Evolutionary conservation across 495 filamentous ascomycete genomes (phyloP), one percentile per base, ranked within the genome.

Genomic region (Hyaloscypha finlandica): DNA sequence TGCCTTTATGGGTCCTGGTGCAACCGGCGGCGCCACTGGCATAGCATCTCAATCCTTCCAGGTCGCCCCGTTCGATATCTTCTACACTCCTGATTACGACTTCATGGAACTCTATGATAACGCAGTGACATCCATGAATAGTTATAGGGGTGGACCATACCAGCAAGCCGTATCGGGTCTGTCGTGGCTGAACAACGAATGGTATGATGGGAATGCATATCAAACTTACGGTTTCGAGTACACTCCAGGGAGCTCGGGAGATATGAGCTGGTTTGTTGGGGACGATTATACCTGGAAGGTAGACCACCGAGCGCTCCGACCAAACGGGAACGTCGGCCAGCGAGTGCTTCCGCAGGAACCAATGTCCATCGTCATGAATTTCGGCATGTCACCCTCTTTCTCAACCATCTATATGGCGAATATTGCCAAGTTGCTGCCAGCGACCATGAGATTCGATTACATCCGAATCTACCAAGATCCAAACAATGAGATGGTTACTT

Each of bases 171-270:
- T 91, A 67, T 92, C 90, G 5, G 87, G 83, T n/a, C 68, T 92
- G 2, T 87, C 85, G 22, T 88, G 86, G 75, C 79, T 93, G 35
- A 92, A 93, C 76, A 87, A 89, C 63, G 78, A 87, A 57, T 93
- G 90, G 90, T 93, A 92, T 75, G 85, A 92, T 71, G 88, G 86
- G 22, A 86, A 87, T 11, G 81, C 79, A 62, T 93, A 91, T 73
- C 90, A 92, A 71, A 86, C 79, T 6, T 93, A 89, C 76, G 84
- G 85, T 19, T 90, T 91, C 65, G 89, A 94, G 68, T 94, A 94
- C 76, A 80, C 77, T 0, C 89, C 90, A 8, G 91, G 91, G 0
- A 74, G 74, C 6, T 70, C 75, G 54, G 89, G 90, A 1, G 78
- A 83, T 37, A 82, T 92, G 11, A 85, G 83, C 16, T 93, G 89